Base-by-base conservation (phyloP, 352 stramenopile species). In the Globisporangium spinosum region DNA sequence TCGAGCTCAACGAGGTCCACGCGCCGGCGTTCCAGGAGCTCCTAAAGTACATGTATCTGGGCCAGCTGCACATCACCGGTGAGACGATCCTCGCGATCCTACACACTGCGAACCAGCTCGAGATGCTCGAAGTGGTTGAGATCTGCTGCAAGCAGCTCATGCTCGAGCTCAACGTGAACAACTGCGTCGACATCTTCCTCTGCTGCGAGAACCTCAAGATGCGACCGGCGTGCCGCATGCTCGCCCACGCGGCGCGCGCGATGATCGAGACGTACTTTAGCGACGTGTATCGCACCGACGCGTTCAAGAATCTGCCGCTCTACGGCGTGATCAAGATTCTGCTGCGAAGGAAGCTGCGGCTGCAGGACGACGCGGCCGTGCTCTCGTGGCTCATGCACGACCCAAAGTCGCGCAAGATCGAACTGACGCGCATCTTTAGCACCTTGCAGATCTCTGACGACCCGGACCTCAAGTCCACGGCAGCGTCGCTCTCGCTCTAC, bases 121-220 rank as follows among this genome's bases (percentile, higher is more conserved):
- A 93, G 68, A 87, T 93, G 54, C 56, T 75, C 13, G 77, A 87
- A 20, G 83, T 90, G 17, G 82, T 93, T 22, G 78, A 91, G 56
- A 78, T 86, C 38, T 93, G 85, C 73, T 90, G 81, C 70, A 78
- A 81, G 47, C 83, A 91, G 70, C 70, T 93, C 64, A 87, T 90
- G 63, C 70, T 88, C n/a, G 77, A 89, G 66, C 80, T 93, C 13
- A 77, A 67, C 32, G 73, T 91, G 23, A 53, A 68, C 65, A 93
- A 90, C 61, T 91, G 85, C 59, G 78, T 90, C 23, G 81, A 93
- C 62, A 89, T 93, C 61, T 93, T 83, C 62, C 65, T 90, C 29
- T 87, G 81, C 55, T 89, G 80, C 53, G 79, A 87, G 29, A 76
- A 69, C 49, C 74, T 93, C 20, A 77, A 80, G 70, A 78, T 85